These are phyloP conservation scores for Eucalyptus cloeziana DNA, from an alignment of 345 rosid species.

Conservation along the genomic window DNA sequence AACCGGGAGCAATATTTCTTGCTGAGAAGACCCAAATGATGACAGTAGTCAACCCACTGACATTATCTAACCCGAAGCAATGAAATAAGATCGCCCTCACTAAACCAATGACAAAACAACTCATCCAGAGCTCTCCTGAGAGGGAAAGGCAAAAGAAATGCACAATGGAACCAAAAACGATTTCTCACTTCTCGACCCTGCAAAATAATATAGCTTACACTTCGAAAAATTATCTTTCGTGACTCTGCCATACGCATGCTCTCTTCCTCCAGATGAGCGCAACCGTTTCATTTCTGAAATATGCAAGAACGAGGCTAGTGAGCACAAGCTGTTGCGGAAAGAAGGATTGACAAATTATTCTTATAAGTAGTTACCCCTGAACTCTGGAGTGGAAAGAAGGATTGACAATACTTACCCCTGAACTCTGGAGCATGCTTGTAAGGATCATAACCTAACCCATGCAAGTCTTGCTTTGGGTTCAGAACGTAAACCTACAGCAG, in stretches of 20 bases:
- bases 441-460: conserved; percentile 94
- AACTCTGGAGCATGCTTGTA: conserved; percentile 96
- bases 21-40: conserved; percentile 37
- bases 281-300: conserved; percentile 65
- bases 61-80: not conserved
- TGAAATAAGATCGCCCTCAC: not conserved
- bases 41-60: conserved; percentile 15
- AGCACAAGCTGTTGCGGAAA: not conserved
- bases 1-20: conserved; percentile 87
- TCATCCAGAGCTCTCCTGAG: not conserved
- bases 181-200: not conserved
- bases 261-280: conserved; percentile 35
- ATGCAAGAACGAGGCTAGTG: not conserved
- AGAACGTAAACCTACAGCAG: conserved; percentile 52
- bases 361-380: not conserved
- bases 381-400: not conserved
- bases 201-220: conserved; percentile 33
- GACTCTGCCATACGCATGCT: conserved; percentile 31
- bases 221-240: conserved; percentile 32
- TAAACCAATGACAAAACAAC: not conserved
- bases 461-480: conserved; percentile 82
- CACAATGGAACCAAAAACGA: not conserved
- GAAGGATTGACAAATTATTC: not conserved
- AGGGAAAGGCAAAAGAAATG: not conserved
- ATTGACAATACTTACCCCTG: conserved; percentile 39